These are phyloP conservation scores for Linanthus parryae DNA, from an alignment of 148 eudicot species.

Conservation along the genomic window DNA sequence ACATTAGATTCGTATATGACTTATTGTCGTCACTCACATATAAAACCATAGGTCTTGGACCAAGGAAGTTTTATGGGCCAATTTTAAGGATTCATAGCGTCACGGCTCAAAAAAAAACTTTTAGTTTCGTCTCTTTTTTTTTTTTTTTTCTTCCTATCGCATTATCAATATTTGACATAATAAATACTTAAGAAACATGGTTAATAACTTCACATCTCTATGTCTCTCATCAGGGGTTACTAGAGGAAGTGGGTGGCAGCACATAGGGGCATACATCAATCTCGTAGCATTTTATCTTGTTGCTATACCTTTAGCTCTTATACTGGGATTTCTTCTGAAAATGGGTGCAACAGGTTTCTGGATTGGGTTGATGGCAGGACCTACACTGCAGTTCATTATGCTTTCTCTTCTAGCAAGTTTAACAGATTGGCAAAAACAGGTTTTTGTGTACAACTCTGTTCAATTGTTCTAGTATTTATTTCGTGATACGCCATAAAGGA, in stretches of 20 bases:
- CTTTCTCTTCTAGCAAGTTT: conserved; percentile 20
- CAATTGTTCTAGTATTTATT: neutral
- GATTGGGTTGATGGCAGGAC: conserved; percentile 31
- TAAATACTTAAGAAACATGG: too few relatives aligned
- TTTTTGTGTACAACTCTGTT: neutral
- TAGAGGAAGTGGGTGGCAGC: conserved; percentile 40
- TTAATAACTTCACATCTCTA: too few relatives aligned
- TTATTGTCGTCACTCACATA: too few relatives aligned
- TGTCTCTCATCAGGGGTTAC: conserved; percentile 14
- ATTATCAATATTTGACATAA: too few relatives aligned
- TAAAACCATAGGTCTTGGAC: too few relatives aligned
- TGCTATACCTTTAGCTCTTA: conserved; percentile 27
- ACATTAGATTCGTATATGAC: too few relatives aligned
- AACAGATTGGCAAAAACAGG: conserved; percentile 37
- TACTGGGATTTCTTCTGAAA: conserved; percentile 27
- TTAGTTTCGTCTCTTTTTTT: too few relatives aligned
- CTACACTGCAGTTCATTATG: conserved; percentile 17
- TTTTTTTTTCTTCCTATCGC: too few relatives aligned
- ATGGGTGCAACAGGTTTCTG: conserved; percentile 33
- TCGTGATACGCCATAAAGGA: too few relatives aligned
- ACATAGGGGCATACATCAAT: conserved; percentile 40
- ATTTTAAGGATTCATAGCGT: too few relatives aligned
- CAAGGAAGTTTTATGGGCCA: too few relatives aligned
- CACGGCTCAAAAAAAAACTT: too few relatives aligned
- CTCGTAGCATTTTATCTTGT: conserved; percentile 36